Evolutionary conservation across 148 eudicot species (phyloP), one percentile per base, ranked within the genome.

Genomic region (Camellia granthamiana): DNA sequence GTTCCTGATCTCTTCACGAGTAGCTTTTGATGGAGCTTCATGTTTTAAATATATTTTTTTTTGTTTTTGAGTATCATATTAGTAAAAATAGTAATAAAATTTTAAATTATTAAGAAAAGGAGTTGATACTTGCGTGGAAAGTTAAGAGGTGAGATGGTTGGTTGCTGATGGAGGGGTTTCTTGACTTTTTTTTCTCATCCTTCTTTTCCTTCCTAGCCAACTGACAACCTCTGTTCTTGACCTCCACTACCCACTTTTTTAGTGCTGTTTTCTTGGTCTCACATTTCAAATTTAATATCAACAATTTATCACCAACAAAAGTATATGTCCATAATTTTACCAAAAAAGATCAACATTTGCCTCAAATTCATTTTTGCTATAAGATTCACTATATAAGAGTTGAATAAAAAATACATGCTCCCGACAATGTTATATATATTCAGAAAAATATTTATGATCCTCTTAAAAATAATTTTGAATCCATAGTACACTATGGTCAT

Each of bases 91-190:
- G 18, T 49, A 72, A 42, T 46, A 15, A 3, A 11, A 67, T 4
- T 38, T 41, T 14, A 41, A 13, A 43, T 44, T 5, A 46, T 3
- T 1, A 69, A 63, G 21, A 30, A 77, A 52, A 77, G 9, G 21
- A 18, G 23, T 41, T 59, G 52, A 77, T 64, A 51, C 72, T 77
- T 77, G 72, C 61, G 65, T 23, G 69, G 72, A 77, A 77, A 77
- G 78, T 46, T 43, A 76, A 19, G 12, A 21, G 58, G 13, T 66
- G 58, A 6, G 21, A 61, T 11, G 60, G 61, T 62, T 47, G 52
- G 38, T 30, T 76, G 69, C 79, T 62, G 79, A 76, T 63, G 56
- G 43, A 19, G 23, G 7, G 42, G 46, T 76, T 77, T 77, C 59
- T 77, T 66, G 72, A 77, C 80, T 65, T 65, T 42, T 65, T 65